Percentiles rank a stretch among this genome's conserved stretches.
Conservation (phyloP, 345 rosid genomes). For the Eutrema heterophyllum region DNA sequence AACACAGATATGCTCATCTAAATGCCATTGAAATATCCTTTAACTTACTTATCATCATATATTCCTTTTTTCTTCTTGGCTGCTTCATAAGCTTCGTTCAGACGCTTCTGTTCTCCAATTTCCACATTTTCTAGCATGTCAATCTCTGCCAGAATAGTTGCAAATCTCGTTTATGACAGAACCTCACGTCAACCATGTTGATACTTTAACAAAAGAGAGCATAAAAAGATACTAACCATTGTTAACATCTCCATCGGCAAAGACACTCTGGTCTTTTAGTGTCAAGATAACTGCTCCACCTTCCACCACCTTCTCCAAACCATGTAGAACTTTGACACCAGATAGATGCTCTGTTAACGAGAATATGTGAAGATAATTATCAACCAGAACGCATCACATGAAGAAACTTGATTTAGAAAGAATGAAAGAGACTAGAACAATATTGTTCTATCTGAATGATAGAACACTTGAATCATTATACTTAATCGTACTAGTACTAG, state of each 20-base stretch:
- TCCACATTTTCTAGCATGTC: slow-evolving; percentile 99
- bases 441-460: not conserved
- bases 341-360: slow-evolving; percentile 68
- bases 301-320: slow-evolving; percentile 85
- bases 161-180: slow-evolving; percentile 39
- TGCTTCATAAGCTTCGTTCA: slow-evolving; percentile 83
- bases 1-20: slow-evolving; percentile 14
- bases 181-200: slow-evolving; percentile 17
- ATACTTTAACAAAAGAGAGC: slow-evolving; percentile 8
- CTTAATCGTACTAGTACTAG: not conserved
- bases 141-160: slow-evolving; percentile 53
- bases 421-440: not conserved
- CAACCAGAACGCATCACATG: slow-evolving; percentile 5
- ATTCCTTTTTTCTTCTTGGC: slow-evolving; percentile 80
- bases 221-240: slow-evolving; percentile 51
- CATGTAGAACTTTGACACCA: slow-evolving; percentile 87
- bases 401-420: slow-evolving; percentile 4
- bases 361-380: slow-evolving; percentile 1
- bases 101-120: slow-evolving; percentile 94
- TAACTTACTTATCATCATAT: slow-evolving; percentile 75
- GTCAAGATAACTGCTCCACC: slow-evolving; percentile 98
- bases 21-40: not conserved
- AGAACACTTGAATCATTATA: not conserved
- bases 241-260: slow-evolving; percentile 76
- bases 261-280: slow-evolving; percentile 84